Evolutionary conservation across 257 asterid genomes (phyloP).

Genomic region (Solanum phureja): DNA sequence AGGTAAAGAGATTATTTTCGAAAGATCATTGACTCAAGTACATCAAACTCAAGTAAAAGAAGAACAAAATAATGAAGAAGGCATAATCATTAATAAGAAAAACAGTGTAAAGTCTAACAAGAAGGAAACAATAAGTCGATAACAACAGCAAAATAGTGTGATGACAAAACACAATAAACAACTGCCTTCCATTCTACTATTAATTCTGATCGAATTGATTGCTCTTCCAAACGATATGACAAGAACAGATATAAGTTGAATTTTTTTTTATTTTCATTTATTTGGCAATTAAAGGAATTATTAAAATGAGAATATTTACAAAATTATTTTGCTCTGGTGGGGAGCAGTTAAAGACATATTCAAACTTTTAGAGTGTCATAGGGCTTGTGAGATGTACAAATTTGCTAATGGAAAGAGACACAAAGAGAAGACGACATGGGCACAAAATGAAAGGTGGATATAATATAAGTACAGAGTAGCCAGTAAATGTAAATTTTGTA

Average conservation of each 20-base stretch:
- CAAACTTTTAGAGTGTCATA: background rate
- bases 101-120: background rate
- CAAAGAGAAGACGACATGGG: background rate
- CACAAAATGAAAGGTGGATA: background rate
- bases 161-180: background rate
- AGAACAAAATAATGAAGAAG: too few species aligned
- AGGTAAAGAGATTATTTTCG: too few species aligned
- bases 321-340: background rate
- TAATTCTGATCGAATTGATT: too few species aligned
- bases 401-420: background rate
- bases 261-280: background rate
- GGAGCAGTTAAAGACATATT: background rate
- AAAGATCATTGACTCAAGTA: too few species aligned
- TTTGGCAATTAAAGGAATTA: too few species aligned
- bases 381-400: background rate
- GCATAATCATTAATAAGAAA: background rate
- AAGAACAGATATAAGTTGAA: background rate
- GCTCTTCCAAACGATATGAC: background rate
- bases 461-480: background rate
- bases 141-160: background rate
- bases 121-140: background rate
- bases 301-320: background rate
- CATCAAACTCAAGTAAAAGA: too few species aligned
- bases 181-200: too few species aligned
- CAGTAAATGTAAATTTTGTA: background rate